Percentiles rank a stretch among this genome's conserved stretches.
phyloP scores from a whole-genome alignment of 1,139 yeast species.

The Debaryomyces nepalensis region DNA sequence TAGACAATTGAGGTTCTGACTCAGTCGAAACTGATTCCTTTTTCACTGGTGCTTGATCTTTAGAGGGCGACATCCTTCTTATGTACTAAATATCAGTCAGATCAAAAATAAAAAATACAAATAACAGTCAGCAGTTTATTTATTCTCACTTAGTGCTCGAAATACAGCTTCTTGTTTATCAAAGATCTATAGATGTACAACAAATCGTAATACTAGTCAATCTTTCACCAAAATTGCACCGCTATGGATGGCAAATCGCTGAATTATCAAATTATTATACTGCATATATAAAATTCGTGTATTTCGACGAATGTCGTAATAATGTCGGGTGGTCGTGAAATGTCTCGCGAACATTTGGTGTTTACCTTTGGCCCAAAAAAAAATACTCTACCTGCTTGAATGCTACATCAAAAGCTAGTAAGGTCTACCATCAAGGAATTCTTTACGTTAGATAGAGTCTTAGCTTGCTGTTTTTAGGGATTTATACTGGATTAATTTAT shows the following conservation, averaged over 20 bases:
- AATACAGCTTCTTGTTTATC: constrained; percentile 6
- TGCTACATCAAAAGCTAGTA: not conserved
- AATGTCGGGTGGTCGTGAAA: not conserved
- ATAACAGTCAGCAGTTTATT: constrained; percentile 1
- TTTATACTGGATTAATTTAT: no score
- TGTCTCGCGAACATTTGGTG: constrained; percentile 7
- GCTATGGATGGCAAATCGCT: constrained; percentile 12
- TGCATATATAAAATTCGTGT: constrained; percentile 7
- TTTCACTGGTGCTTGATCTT: constrained; percentile 23
- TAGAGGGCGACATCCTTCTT: constrained; percentile 27
- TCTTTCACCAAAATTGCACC: not conserved
- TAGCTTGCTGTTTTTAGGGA: no score
- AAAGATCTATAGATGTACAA: constrained; percentile 8
- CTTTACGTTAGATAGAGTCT: no score
- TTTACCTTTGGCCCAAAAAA: constrained; percentile 8
- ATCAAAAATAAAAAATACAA: constrained; percentile 7
- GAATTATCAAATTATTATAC: not conserved
- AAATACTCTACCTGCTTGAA: not conserved
- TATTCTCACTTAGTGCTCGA: not conserved
- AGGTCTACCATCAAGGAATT: no score
- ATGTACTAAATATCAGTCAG: constrained; percentile 6
- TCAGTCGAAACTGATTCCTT: constrained; percentile 19
- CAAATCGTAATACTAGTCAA: constrained; percentile 7
- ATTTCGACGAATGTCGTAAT: constrained; percentile 3
- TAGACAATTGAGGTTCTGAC: constrained; percentile 17